phyloP scores from a whole-genome alignment of 1,139 yeast species.

The Yamadazyma kanchanaburiensis region DNA sequence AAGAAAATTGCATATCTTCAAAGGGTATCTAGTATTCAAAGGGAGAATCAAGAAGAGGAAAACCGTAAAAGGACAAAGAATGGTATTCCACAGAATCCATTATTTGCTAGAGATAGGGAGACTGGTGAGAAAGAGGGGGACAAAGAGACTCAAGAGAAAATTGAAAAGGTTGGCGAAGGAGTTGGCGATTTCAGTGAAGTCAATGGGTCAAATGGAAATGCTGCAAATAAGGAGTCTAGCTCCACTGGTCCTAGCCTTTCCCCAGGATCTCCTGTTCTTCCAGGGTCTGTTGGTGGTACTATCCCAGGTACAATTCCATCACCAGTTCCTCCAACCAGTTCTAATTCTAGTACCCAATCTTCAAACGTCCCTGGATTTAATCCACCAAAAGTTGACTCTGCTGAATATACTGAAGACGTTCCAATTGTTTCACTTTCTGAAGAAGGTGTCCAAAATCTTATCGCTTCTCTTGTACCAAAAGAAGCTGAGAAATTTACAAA shows the following conservation, averaged over 20 bases:
- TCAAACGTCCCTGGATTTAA: background rate
- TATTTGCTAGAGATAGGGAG: slow-evolving; percentile 2
- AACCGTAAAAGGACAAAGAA: slow-evolving; percentile 29
- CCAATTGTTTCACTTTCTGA: slow-evolving; percentile 50
- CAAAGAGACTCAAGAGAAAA: background rate
- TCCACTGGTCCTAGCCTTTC: no score
- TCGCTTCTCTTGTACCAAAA: slow-evolving; percentile 34
- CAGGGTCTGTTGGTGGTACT: background rate
- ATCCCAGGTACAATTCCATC: background rate
- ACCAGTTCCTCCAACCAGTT: background rate
- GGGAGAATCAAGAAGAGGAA: slow-evolving; percentile 30
- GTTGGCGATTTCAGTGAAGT: background rate
- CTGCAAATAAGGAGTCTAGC: no score
- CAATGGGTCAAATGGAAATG: background rate
- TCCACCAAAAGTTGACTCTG: slow-evolving; percentile 4
- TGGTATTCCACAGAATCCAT: slow-evolving; percentile 23
- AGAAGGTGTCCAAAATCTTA: slow-evolving; percentile 40
- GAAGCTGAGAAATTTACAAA: slow-evolving; percentile 31
- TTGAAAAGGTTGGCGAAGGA: background rate
- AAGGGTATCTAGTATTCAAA: slow-evolving; percentile 49
- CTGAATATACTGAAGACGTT: slow-evolving; percentile 25
- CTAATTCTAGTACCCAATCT: background rate
- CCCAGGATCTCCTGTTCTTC: background rate
- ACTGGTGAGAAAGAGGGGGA: no score
- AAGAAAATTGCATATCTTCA: slow-evolving; percentile 69